Base-by-base conservation (phyloP, 495 filamentous ascomycete genomes). In the Neurospora sp. region DNA sequence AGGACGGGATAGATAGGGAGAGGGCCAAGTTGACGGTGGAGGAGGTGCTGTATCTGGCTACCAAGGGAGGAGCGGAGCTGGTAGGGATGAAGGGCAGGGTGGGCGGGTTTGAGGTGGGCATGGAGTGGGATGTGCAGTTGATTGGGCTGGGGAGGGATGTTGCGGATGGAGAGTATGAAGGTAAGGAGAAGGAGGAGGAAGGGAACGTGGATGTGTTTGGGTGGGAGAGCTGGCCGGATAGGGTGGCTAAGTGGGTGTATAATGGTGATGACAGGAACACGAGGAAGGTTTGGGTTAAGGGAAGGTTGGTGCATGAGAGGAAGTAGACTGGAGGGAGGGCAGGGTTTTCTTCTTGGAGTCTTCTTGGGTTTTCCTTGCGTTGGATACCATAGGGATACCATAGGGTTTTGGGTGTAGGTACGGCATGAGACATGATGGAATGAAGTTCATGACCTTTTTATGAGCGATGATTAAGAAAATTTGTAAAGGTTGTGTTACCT, bases 71-170 rank as follows among this genome's bases (percentile, higher is more conserved):
- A 0, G 94, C 94, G 0, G 82, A 88, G 69, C 92, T 94, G 69
- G 85, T 97, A 0, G 92, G 92, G 39, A 81, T 97, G 70, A 86
- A 84, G 31, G 84, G 84, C 8, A 88, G 84, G 74, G 85, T 97
- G 27, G 94, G 94, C 5, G 87, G 82, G 9, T 97, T 97, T 81
- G 92, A 91, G 74, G 87, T 90, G 1, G 94, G 93, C n/a, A 95
- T 89, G 92, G 87, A 92, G 75, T 97, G 90, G 89, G 94, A 97
- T 87, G 93, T 91, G 75, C 91, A 96, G 83, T 82, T 96, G 75
- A 84, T 97, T 48, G 83, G 86, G n/a, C 78, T 94, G 31, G 87
- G 82, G 12, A 59, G 72, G 5, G 87, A 86, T 4, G 77, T 72
- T 71, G 78, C 74, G 69, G 76, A 83, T 5, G 85, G 79, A 3